Evolutionary conservation across 345 rosid species (phyloP).

Genomic region (Erucastrum elatum): DNA sequence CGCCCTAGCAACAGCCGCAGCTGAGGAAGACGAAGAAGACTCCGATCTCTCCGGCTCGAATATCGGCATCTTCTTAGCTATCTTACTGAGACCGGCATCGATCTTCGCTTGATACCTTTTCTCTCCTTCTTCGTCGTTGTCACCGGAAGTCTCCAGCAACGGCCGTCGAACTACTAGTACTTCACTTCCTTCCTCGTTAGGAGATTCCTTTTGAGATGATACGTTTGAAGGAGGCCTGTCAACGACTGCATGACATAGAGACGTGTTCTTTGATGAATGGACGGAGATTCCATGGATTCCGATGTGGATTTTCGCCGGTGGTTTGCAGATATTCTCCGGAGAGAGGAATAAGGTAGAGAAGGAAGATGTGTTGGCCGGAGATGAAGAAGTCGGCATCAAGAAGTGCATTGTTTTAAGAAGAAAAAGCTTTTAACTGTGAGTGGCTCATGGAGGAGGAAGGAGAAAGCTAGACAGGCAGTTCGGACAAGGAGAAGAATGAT

Average conservation of each 20-base stretch:
- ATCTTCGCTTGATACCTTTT: slow-evolving; percentile 45
- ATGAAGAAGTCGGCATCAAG: slow-evolving; percentile 45
- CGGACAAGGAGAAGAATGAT: slow-evolving; percentile 16
- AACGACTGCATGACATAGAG: slow-evolving; percentile 36
- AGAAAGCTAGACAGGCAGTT: slow-evolving; percentile 43
- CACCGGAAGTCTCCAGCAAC: slow-evolving; percentile 49
- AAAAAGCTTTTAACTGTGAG: slow-evolving; percentile 4
- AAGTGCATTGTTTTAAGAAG: slow-evolving; percentile 45
- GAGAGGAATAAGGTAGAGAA: slow-evolving; percentile 52
- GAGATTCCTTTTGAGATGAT: slow-evolving; percentile 12
- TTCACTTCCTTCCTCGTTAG: slow-evolving; percentile 32
- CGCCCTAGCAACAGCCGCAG: slow-evolving; percentile 41
- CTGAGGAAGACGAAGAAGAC: slow-evolving; percentile 37
- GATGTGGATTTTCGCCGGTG: slow-evolving; percentile 37
- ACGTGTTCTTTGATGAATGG: slow-evolving; percentile 27
- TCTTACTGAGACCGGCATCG: slow-evolving; percentile 60
- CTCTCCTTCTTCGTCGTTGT: slow-evolving; percentile 30
- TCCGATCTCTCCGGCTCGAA: slow-evolving; percentile 79
- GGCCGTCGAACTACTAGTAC: slow-evolving; percentile 72
- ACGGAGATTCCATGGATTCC: slow-evolving; percentile 35
- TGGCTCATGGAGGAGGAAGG: slow-evolving; percentile 39
- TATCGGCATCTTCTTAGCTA: slow-evolving; percentile 85
- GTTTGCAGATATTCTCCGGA: slow-evolving; percentile 35
- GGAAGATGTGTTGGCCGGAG: slow-evolving; percentile 49
- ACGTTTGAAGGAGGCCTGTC: slow-evolving; percentile 40